phyloP scores from a whole-genome alignment of 2,329 filamentous ascomycete species.

The Verticillium tricorpus region DNA sequence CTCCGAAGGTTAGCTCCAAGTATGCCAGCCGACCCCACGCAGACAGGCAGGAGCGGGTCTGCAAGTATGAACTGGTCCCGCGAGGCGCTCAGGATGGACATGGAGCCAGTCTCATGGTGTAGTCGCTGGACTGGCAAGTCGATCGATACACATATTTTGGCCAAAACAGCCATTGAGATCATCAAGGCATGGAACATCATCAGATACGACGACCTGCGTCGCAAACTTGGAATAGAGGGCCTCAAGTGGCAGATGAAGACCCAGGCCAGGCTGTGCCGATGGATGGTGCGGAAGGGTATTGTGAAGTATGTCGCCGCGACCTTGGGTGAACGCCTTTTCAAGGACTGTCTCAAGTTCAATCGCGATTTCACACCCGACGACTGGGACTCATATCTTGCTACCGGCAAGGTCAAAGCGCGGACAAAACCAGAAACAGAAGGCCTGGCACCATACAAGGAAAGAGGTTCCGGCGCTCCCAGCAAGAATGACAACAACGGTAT shows the following conservation, averaged over 20 bases:
- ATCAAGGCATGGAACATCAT: conserved; percentile 55
- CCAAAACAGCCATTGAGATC: conserved; percentile 52
- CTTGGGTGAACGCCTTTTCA: conserved; percentile 50
- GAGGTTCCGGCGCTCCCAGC: neutral
- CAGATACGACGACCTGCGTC: conserved; percentile 52
- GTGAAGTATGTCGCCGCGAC: conserved; percentile 54
- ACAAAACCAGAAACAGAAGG: neutral
- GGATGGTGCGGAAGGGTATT: conserved; percentile 50
- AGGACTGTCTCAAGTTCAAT: conserved; percentile 57
- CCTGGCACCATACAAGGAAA: neutral
- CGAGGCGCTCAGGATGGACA: conserved; percentile 25
- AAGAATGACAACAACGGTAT: neutral
- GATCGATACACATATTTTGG: conserved; percentile 55
- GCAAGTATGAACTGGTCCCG: conserved; percentile 17
- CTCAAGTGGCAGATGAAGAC: conserved; percentile 57
- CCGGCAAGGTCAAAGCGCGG: conserved; percentile 29
- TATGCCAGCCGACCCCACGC: conserved; percentile 25
- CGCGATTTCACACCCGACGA: conserved; percentile 52
- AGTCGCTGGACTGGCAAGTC: conserved; percentile 51
- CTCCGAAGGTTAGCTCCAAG: conserved; percentile 49
- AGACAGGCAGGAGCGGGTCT: conserved; percentile 4
- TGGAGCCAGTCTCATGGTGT: conserved; percentile 53
- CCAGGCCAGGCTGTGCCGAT: conserved; percentile 53
- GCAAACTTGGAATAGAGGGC: conserved; percentile 52
- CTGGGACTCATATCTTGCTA: conserved; percentile 51